A percentile compares a stretch with the other conserved stretches of the same genome.
phyloP scores from a whole-genome alignment of 2,329 filamentous ascomycete species.

The Pseudocercospora ulei region DNA sequence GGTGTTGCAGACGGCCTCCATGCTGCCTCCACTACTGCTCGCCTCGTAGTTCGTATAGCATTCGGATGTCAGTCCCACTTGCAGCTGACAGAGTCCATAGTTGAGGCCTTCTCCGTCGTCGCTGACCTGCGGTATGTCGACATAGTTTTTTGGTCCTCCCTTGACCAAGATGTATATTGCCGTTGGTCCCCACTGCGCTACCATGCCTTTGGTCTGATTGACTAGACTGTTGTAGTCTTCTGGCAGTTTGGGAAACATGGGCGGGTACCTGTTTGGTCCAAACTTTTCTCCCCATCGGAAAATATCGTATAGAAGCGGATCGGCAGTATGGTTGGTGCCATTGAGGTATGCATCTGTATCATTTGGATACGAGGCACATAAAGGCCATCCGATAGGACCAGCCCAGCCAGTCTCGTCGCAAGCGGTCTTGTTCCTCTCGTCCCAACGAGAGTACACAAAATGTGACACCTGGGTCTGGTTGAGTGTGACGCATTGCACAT shows the following conservation, averaged over 20 bases:
- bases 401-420: conserved; percentile 14
- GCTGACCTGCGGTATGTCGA: conserved; percentile 8
- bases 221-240: conserved; percentile 56
- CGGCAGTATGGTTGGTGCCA: conserved; percentile 5
- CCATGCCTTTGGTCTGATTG: conserved; percentile 40
- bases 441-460: conserved; percentile 55
- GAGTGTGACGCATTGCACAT: conserved; percentile 64
- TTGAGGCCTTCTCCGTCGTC: conserved; percentile 28
- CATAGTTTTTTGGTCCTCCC: conserved; percentile 20
- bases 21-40: conserved; percentile 45
- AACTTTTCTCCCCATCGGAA: conserved; percentile 54
- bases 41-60: conserved; percentile 54
- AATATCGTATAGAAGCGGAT: conserved; percentile 51
- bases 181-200: conserved; percentile 36
- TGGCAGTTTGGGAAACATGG: conserved; percentile 45
- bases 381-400: conserved; percentile 13
- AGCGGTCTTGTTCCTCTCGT: conserved; percentile 44
- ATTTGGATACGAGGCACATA: conserved; percentile 8
- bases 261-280: conserved; percentile 38
- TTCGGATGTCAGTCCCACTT: conserved; percentile 52
- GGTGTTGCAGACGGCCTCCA: conserved; percentile 55
- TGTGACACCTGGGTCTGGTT: conserved; percentile 50
- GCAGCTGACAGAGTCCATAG: conserved; percentile 60
- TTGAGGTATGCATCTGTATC: conserved; percentile 20
- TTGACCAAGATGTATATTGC: conserved; percentile 60